phyloP scores from a whole-genome alignment of 2,329 filamentous ascomycete species.

The Pseudogymnoascus sp. region DNA sequence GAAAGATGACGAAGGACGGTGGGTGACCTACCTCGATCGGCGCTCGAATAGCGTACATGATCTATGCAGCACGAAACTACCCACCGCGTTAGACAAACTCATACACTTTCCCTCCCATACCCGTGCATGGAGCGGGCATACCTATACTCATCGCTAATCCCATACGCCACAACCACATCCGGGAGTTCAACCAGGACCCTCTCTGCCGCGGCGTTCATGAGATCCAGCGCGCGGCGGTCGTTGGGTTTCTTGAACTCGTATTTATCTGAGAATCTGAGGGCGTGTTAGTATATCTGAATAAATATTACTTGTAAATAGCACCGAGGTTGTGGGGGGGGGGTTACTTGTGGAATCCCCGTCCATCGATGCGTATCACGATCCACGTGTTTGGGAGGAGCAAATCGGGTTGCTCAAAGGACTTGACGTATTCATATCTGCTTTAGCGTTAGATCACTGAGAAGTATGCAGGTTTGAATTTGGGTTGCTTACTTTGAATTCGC shows the following conservation, averaged over 20 bases:
- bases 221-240: conserved; percentile 72
- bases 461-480: background rate
- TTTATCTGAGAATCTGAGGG: conserved; percentile 63
- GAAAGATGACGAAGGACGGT: background rate
- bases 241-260: conserved; percentile 90
- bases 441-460: background rate
- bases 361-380: conserved; percentile 91
- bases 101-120: background rate
- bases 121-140: conserved; percentile 25
- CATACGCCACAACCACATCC: conserved; percentile 82
- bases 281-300: conserved; percentile 9
- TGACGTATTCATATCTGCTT: conserved; percentile 84
- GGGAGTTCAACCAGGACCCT: conserved; percentile 75
- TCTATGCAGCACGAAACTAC: conserved; percentile 82
- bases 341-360: conserved; percentile 88
- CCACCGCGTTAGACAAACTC: conserved; percentile 16
- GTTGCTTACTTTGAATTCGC: conserved; percentile 14
- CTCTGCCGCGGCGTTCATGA: conserved; percentile 92
- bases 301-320: background rate
- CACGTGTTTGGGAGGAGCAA: conserved; percentile 80
- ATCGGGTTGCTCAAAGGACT: conserved; percentile 77
- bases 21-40: conserved; percentile 54
- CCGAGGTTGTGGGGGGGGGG: background rate
- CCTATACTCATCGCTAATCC: conserved; percentile 91
- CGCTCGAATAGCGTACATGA: conserved; percentile 76